Conservation (phyloP, 139 green algal species). For the Tetraselmis chui region DNA sequence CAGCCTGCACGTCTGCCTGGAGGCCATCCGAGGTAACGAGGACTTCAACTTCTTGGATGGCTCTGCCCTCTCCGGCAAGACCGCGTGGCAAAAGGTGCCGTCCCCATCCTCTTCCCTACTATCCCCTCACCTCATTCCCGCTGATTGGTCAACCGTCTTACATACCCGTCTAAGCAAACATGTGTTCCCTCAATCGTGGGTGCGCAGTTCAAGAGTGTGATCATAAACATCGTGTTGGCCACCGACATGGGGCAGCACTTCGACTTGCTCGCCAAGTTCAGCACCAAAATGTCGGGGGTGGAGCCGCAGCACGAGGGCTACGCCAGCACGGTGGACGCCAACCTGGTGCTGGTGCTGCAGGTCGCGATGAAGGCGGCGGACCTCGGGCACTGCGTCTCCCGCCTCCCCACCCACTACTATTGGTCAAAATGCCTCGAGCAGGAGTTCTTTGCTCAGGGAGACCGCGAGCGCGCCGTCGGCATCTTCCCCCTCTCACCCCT, state of each 20-base stretch:
- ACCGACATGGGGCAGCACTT: conserved; percentile 56
- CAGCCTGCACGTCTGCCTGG: not conserved
- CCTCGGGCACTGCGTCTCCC: conserved; percentile 32
- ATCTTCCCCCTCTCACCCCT: not conserved
- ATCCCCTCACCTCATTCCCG: not conserved
- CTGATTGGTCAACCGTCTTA: not conserved
- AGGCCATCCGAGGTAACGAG: not conserved
- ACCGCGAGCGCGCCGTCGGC: conserved; percentile 25
- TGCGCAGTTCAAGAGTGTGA: not conserved
- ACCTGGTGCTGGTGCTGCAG: conserved; percentile 29
- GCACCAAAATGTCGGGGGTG: conserved; percentile 10
- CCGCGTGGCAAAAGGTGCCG: not conserved
- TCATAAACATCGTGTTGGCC: conserved; percentile 44
- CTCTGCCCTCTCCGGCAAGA: not conserved
- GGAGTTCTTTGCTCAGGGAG: conserved; percentile 54
- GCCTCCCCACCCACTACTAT: conserved; percentile 23
- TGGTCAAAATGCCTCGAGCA: conserved; percentile 49
- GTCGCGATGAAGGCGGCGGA: conserved; percentile 51
- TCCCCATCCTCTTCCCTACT: not conserved
- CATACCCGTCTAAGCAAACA: not conserved
- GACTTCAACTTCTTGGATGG: not conserved
- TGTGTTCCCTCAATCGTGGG: not conserved
- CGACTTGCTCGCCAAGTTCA: conserved; percentile 41
- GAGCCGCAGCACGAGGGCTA: not conserved
- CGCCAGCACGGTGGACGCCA: not conserved